Evolutionary conservation across 2,329 filamentous ascomycete species (phyloP), one percentile per base, ranked within the genome.

Genomic region (Nothopassalora personata): DNA sequence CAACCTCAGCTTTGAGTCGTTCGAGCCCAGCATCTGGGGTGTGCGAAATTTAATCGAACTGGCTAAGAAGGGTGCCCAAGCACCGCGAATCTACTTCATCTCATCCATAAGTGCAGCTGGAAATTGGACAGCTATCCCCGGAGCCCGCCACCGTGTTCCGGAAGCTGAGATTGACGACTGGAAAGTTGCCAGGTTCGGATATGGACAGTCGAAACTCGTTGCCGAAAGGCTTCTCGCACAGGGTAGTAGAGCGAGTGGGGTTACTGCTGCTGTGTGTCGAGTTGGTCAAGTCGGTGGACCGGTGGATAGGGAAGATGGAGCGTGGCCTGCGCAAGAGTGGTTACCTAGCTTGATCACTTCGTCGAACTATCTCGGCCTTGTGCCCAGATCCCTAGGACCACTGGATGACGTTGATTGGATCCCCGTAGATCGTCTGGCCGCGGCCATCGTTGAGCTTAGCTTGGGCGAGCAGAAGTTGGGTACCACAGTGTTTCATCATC

Each of bases 151-250:
- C 6, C 66, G 74, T 7, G 46, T 52, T 10, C 27, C 28, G 19
- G 8, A 15, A 13, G 5, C 27, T 15, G 57, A 66, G 19, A 4
- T 48, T 10, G 9, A 48, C 11, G 57, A 66, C 4, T 56, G 73
- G 15, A 53, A 57, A 7, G 47, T 52, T n/a, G 52, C 64, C 3
- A 63, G 70, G 1, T 36, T 56, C 2, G 73, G 73, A 4, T 75
- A 75, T 49, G 71, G 66, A 15, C 67, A 73, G 53, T 70, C 67
- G 8, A 75, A 75, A 51, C 64, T 69, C 18, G 64, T 73, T 1
- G 61, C 70, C 0, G 64, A 67, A 18, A 57, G 62, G 8, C 63
- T 74, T 2, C 59, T 72, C 0, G 66, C 66, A 18, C 57, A 52
- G 1, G 71, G 71, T 1, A 57, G 54, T 3, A 27, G 61, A 1